Base-by-base conservation (phyloP, 352 stramenopile species). In the Globisporangium canariense region DNA sequence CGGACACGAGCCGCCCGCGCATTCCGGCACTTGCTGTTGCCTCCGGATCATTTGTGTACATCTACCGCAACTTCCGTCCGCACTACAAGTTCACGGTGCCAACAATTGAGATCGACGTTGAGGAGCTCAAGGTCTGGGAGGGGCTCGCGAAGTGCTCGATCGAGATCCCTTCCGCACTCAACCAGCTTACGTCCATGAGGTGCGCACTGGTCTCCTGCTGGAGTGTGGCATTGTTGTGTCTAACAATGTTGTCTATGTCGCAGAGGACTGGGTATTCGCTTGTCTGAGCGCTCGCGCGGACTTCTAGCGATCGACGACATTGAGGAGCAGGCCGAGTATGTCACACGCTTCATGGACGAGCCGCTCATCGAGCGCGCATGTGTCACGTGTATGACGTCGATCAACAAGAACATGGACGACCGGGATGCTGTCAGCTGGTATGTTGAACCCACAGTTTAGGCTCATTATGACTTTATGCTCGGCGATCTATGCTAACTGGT, bases 31-130 rank as follows among this genome's bases (percentile, higher is more conserved):
- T 97, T 36, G 90, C 90, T 10, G 88, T 97, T 13, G 89, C 88
- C 6, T 91, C 88, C 0, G 87, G 87, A 7, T 83, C 88, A 20
- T 93, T 83, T 66, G 86, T 97, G 50, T 97, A 95, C 77, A 96
- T 97, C 50, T 97, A 97, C 66, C 86, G 88, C 58, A 96, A 96
- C 69, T 91, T 97, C 64, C 79, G 88, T 3, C 89, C 89, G 3
- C 91, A 97, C 66, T 96, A 94, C 75, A 97, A 96, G 65, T 97
- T 97, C 65, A 93, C 85, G 9, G 73, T 93, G 4, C 89, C 90
- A 2, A 61, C 83, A 2, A 66, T 95, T n/a, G 83, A 94, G 6
- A 82, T 95, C 36, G 76, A 89, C 51, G 63, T 66, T 7, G 79
- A 91, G 45, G 86, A 94, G 62, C 68, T 71, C 22, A 90, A 89